phyloP scores from a whole-genome alignment of 2,329 filamentous ascomycete genomes.

The Phaeosphaeria sp. region DNA sequence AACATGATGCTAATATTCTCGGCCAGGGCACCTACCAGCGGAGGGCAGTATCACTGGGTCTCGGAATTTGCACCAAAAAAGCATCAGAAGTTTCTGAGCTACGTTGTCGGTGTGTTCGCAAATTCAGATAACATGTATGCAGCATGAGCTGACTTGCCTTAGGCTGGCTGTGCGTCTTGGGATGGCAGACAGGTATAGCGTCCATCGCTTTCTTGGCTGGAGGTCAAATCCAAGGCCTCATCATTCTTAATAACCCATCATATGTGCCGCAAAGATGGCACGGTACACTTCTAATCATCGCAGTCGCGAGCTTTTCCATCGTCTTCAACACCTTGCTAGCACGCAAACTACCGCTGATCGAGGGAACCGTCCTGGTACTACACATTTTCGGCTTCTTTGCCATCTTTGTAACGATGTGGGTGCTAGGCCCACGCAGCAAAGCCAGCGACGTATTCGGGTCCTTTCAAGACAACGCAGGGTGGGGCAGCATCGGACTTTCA shows the following conservation, averaged over 20 bases:
- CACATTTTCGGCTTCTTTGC: constrained; percentile 60
- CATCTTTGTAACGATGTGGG: constrained; percentile 48
- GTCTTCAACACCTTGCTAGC: constrained; percentile 55
- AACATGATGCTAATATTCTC: constrained; percentile 3
- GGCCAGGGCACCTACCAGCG: constrained; percentile 32
- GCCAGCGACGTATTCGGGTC: constrained; percentile 29
- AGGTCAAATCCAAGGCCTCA: constrained; percentile 40
- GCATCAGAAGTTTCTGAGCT: constrained; percentile 31
- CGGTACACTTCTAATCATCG: constrained; percentile 56
- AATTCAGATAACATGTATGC: neutral
- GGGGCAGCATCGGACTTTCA: constrained; percentile 32
- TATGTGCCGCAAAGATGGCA: constrained; percentile 56
- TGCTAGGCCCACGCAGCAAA: constrained; percentile 29
- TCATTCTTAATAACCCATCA: constrained; percentile 47
- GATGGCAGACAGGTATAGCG: constrained; percentile 49
- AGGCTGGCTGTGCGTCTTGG: constrained; percentile 52
- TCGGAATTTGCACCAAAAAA: constrained; percentile 33
- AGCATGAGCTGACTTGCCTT: neutral
- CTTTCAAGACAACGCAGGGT: constrained; percentile 36
- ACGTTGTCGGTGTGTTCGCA: constrained; percentile 17
- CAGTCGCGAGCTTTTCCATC: constrained; percentile 48
- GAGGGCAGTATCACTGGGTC: constrained; percentile 41
- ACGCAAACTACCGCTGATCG: constrained; percentile 53
- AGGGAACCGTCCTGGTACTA: constrained; percentile 55
- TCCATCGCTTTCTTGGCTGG: constrained; percentile 36